phyloP scores from a whole-genome alignment of 257 asterid species.

The Salvia rosmarinus region DNA sequence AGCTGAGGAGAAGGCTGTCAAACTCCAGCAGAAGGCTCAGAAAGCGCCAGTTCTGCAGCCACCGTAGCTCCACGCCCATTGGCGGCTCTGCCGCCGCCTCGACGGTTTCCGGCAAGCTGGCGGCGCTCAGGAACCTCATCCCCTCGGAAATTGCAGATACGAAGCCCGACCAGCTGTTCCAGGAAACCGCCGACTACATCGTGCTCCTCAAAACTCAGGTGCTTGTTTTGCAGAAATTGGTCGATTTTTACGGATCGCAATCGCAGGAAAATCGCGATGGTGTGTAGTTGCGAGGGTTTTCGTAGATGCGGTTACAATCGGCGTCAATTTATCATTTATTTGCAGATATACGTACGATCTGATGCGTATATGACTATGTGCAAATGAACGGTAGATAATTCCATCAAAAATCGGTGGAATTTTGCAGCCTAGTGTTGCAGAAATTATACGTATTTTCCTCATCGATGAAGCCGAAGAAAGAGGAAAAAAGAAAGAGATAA shows the following conservation, averaged over 20 bases:
- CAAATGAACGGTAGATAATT: neutral
- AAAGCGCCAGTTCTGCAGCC: slow-evolving; percentile 40
- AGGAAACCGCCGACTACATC: slow-evolving; percentile 82
- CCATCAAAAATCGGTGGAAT: neutral
- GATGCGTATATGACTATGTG: neutral
- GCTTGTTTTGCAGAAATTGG: slow-evolving; percentile 68
- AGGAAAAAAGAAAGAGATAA: neutral
- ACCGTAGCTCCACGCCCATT: slow-evolving; percentile 23
- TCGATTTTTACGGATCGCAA: slow-evolving; percentile 60
- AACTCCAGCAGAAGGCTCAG: slow-evolving; percentile 35
- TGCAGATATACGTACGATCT: neutral
- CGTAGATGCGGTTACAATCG: neutral
- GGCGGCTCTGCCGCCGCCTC: slow-evolving; percentile 32
- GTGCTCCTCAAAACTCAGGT: slow-evolving; percentile 72
- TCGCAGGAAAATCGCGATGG: slow-evolving; percentile 42
- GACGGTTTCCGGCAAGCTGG: slow-evolving; percentile 65
- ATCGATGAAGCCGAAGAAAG: slow-evolving; percentile 15
- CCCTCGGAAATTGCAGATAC: slow-evolving; percentile 47
- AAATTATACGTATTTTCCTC: neutral
- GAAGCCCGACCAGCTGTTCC: slow-evolving; percentile 63
- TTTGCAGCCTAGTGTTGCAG: neutral
- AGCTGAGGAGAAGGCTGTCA: slow-evolving; percentile 47
- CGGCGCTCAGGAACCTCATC: slow-evolving; percentile 67
- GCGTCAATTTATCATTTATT: neutral
- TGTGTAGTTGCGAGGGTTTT: slow-evolving; percentile 36